Evolutionary conservation across 345 rosid genomes (phyloP), one percentile per base, ranked within the genome.

Genomic region (Gynandropsis gynandra): DNA sequence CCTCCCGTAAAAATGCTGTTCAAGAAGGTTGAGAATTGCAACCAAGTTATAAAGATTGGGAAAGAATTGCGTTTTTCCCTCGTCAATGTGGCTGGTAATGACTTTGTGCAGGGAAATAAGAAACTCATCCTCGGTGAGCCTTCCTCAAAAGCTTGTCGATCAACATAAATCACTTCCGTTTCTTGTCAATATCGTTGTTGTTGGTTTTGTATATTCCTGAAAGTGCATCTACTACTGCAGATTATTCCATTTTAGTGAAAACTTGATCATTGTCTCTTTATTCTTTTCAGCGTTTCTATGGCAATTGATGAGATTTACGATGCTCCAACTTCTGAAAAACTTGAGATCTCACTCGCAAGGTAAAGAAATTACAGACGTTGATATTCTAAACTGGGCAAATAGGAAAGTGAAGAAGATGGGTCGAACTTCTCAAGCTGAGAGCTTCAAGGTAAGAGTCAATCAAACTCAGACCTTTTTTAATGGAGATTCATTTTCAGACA

Each of bases 31-130:
- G 72, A 68, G 64, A 68, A 68, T 49, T 68, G 72, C 45, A 68
- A 68, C 39, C 63, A 68, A 68, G 72, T 68, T 51, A 7, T 68
- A 38, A 62, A 61, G 63, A 68, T 68, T 41, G 67, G 72, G 40
- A 62, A 68, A 43, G 63, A 51, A 34, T 31, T 68, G 33, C 65
- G 66, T 40, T 85, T 92, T 70, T 92, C 98, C 59, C 86, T 92
- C 56, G 96, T 92, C 71, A 92, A 92, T 75, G 83, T 87, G 50
- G 98, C 97, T 70, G 96, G 97, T 20, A 92, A 85, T 70, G 95
- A 92, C 63, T 50, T 61, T 56, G 72, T 68, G 33, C 72, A 68
- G 62, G 72, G 72, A 50, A 68, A 68, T 34, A 68, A 68, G 60
- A 68, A 68, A 33, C 72, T 68, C 29, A 62, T 68, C 41, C 72